Base-by-base conservation (phyloP, 441 rosid species). In the Eruca vesicaria region DNA sequence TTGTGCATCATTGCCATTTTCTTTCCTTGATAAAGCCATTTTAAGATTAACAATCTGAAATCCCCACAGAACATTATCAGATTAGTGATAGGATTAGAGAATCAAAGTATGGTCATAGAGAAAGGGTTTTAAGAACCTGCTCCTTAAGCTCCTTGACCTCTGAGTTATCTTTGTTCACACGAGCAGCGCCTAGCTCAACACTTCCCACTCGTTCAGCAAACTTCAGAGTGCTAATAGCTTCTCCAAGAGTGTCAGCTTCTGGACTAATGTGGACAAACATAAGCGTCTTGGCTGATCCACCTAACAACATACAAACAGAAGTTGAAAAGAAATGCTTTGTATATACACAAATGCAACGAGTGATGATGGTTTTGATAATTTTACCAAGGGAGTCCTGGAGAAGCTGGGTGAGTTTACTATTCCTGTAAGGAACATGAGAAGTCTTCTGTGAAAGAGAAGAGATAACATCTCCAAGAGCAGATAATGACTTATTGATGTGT, bases 311-410 rank as follows among this genome's bases (percentile, higher is more conserved):
- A 66, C 65, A 70, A 21, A 66, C 50, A 72, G 3, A 72, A 69
- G 60, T 53, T 70, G 21, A 21, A 50, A 15, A 62, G 3, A 26
- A 56, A 9, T 21, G 33, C 6, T 50, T 32, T 53, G 29, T 58
- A 28, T 59, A 43, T n/a, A n/a, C n/a, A n/a, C n/a, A 43, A 14
- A 55, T 20, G 36, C 70, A 29, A 70, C 7, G 12, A 15, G 33
- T 32, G 41, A 19, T 20, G 52, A 45, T 55, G 63, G 41, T 62
- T 78, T 31, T 35, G 38, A 60, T 28, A 69, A 53, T 31, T 80
- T 82, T 77, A 90, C 95, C 95, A 21, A 90, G 90, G 57, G 95
- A 84, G 73, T 90, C 95, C 76, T 90, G 95, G 10, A 90, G 89
- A 64, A 88, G 81, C 69, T 88, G 95, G 7, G 95, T 88, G 64